Evolutionary conservation across 1,284 basidiomycete genomes (phyloP).

Genomic region (Leccinum griseonigrum): DNA sequence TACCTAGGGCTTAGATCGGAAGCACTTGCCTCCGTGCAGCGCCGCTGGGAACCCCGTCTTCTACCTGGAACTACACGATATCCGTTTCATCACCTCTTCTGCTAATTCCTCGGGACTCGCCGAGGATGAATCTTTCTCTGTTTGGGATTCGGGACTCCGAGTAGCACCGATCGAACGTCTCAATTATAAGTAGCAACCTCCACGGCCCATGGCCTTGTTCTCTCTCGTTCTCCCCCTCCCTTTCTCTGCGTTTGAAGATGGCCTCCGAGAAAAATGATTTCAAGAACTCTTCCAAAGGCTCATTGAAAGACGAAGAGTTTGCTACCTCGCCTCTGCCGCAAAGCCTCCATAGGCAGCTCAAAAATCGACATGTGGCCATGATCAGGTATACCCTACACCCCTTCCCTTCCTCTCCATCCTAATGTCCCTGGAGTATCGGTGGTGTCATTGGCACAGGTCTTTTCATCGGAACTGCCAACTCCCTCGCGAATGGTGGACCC

Average conservation of each 20-base stretch:
- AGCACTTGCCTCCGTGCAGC: no score
- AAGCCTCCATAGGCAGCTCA: conserved; percentile 54
- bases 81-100: neutral
- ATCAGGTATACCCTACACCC: conserved; percentile 45
- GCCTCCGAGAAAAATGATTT: conserved; percentile 23
- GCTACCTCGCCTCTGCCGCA: conserved; percentile 3
- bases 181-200: conserved; percentile 2
- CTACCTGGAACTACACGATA: neutral
- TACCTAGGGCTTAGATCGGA: no score
- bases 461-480: conserved; percentile 62
- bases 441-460: conserved; percentile 78
- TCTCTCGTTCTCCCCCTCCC: neutral
- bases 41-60: no score
- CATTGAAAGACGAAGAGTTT: conserved; percentile 23
- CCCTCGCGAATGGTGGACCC: conserved; percentile 57
- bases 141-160: neutral
- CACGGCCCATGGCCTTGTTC: neutral
- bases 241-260: conserved; percentile 5
- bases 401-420: neutral
- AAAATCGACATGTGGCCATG: conserved; percentile 69
- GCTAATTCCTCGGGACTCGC: neutral
- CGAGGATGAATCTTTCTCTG: neutral
- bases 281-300: conserved; percentile 14
- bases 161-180: conserved; percentile 9
- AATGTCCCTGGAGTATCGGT: conserved; percentile 43